phyloP scores from a whole-genome alignment of 176 grass and related monocot genomes.

The Aegilops speltoides region DNA sequence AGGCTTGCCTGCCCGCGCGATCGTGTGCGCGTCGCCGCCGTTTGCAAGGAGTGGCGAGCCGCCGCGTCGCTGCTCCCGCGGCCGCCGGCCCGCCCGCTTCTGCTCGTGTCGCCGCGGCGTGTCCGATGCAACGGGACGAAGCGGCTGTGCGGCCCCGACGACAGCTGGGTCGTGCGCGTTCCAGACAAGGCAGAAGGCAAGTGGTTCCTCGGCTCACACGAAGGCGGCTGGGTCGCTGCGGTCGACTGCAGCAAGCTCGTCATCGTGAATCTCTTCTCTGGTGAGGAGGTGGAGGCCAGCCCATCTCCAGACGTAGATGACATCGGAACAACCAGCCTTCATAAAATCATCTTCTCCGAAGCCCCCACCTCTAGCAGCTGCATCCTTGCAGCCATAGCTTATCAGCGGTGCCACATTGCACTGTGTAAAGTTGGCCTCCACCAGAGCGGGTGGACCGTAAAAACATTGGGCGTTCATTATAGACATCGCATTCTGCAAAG shows the following conservation, averaged over 20 bases:
- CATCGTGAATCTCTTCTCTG: neutral
- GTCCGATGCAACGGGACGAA: neutral
- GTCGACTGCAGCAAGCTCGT: neutral
- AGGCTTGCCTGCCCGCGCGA: neutral
- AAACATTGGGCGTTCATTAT: neutral
- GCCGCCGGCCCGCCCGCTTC: neutral
- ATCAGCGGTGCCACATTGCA: neutral
- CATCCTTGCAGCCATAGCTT: neutral
- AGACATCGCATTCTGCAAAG: neutral
- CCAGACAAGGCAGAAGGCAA: neutral
- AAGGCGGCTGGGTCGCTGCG: neutral
- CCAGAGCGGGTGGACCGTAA: neutral
- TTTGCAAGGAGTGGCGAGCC: neutral
- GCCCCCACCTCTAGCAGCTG: neutral
- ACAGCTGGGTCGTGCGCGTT: neutral
- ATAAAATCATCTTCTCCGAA: neutral
- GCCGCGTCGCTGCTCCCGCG: neutral
- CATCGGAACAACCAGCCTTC: neutral
- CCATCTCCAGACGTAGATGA: neutral
- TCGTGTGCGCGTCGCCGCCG: neutral
- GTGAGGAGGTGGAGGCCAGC: neutral
- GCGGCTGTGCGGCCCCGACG: neutral
- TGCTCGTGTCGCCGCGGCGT: neutral
- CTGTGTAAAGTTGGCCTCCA: neutral
- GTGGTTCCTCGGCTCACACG: neutral